Evolutionary conservation across 2,329 filamentous ascomycete species (phyloP).

Genomic region (Fusarium nelsonii): DNA sequence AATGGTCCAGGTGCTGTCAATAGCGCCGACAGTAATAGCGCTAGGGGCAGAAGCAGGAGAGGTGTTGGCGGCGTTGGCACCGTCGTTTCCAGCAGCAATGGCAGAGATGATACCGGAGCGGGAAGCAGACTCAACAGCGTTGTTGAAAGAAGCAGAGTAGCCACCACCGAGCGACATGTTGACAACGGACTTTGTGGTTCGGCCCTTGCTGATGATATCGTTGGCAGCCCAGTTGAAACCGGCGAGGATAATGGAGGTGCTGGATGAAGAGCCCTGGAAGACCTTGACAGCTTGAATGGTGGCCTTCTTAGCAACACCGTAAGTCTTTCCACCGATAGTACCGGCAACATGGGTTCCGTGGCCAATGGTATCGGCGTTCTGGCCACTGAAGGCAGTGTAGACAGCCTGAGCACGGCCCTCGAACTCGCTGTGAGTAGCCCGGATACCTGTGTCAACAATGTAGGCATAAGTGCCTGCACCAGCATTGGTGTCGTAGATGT

Average conservation of each 20-base stretch:
- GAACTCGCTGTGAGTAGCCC: slow-evolving; percentile 65
- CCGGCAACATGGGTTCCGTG: slow-evolving; percentile 59
- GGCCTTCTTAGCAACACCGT: slow-evolving; percentile 59
- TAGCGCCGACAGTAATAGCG: slow-evolving; percentile 53
- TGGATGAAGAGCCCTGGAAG: slow-evolving; percentile 49
- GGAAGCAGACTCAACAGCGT: slow-evolving; percentile 60
- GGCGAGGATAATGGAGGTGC: slow-evolving; percentile 50
- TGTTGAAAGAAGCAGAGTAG: slow-evolving; percentile 61
- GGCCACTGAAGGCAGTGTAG: slow-evolving; percentile 46
- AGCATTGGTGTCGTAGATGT: slow-evolving; percentile 64
- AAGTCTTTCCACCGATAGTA: slow-evolving; percentile 53
- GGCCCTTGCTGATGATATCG: slow-evolving; percentile 58
- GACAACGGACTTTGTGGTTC: slow-evolving; percentile 59
- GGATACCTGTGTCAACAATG: slow-evolving; percentile 73
- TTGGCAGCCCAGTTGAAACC: slow-evolving; percentile 59
- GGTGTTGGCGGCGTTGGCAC: slow-evolving; percentile 41
- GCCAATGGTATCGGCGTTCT: slow-evolving; percentile 51
- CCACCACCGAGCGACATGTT: slow-evolving; percentile 68
- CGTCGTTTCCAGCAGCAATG: slow-evolving; percentile 67
- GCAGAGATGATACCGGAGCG: slow-evolving; percentile 62
- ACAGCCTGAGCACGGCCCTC: slow-evolving; percentile 61
- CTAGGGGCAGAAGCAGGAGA: slow-evolving; percentile 52
- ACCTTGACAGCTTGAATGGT: slow-evolving; percentile 62
- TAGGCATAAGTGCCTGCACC: slow-evolving; percentile 66
- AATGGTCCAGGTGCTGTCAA: slow-evolving; percentile 55